Conservation (phyloP, 768 basidiomycete genomes). For the Mycena venus region DNA sequence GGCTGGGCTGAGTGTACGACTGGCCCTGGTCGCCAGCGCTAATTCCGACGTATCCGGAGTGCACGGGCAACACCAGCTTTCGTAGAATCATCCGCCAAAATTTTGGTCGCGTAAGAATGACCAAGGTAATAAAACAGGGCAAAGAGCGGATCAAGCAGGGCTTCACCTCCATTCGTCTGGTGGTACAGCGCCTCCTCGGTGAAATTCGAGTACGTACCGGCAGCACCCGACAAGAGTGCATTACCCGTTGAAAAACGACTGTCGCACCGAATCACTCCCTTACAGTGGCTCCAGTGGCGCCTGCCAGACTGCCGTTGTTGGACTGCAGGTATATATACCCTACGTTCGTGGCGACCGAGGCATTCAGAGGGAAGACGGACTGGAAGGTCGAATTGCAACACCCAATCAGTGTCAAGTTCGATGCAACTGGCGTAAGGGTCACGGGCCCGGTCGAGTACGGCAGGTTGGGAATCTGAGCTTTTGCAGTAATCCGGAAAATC, state of each 20-base stretch:
- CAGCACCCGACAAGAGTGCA: slow-evolving; percentile 23
- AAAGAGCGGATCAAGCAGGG: slow-evolving; percentile 33
- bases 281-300: background rate
- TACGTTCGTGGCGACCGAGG: background rate
- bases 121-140: slow-evolving; percentile 24
- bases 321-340: slow-evolving; percentile 24
- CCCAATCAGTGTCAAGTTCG: background rate
- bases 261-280: slow-evolving; percentile 30
- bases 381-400: slow-evolving; percentile 8
- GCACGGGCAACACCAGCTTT: background rate
- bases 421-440: background rate
- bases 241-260: slow-evolving; percentile 18
- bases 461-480: slow-evolving; percentile 1
- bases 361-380: background rate
- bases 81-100: background rate
- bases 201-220: slow-evolving; percentile 28
- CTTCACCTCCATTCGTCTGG: slow-evolving; percentile 27
- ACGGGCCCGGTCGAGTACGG: background rate
- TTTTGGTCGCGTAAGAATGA: no score
- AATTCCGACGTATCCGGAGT: background rate
- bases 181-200: slow-evolving; percentile 4
- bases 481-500: slow-evolving; percentile 11
- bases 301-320: background rate
- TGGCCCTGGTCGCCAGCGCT: background rate
- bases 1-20: slow-evolving; percentile 10